Evolutionary conservation across 2,329 filamentous ascomycete species (phyloP), one percentile per base, ranked within the genome.

Genomic region (Trichoderma asperellum): DNA sequence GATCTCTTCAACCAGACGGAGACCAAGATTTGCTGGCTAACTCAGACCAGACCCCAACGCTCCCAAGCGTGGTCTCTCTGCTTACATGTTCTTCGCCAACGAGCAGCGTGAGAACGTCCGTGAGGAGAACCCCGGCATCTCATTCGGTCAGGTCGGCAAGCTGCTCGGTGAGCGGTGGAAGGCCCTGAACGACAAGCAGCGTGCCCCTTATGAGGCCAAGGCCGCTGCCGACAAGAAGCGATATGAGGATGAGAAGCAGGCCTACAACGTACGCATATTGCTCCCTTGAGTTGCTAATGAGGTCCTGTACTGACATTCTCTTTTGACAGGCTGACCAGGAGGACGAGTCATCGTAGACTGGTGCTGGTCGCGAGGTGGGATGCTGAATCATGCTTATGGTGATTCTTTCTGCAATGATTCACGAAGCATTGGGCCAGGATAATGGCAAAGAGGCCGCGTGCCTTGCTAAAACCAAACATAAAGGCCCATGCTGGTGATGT

Each of bases 1-100:
- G n/a, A 5, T 14, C 34, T 29, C 27, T 21, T 34, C 32, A 37
- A 5, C 29, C 29, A 27, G 5, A 16, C 24, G 5, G 8, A 21
- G 7, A 14, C 32, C 34, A 10, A 71, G 74, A 72, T 49, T 74
- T 65, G 37, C 27, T 57, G 55, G 34, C 63, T 70, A 32, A 69
- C 71, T 47, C 12, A 24, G 8, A 18, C 24, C 77, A 97, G 94
- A 97, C 84, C 94, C 94, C 83, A 97, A 97, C 84, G 95, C 94
- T 71, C 96, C 96, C 82, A 99, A 98, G 94, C 94, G 96, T 84
- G 96, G 95, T 86, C 93, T 99, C 62, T 98, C 96, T 66, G 96
- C 96, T 73, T 99, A 99, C 90, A 99, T 99, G 96, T 98, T 98
- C 91, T 99, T 98, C 82, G 96, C 96, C 89, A 98, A 98, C 80